Base-by-base conservation (phyloP, 441 rosid genomes). In the Croton laevigatus region DNA sequence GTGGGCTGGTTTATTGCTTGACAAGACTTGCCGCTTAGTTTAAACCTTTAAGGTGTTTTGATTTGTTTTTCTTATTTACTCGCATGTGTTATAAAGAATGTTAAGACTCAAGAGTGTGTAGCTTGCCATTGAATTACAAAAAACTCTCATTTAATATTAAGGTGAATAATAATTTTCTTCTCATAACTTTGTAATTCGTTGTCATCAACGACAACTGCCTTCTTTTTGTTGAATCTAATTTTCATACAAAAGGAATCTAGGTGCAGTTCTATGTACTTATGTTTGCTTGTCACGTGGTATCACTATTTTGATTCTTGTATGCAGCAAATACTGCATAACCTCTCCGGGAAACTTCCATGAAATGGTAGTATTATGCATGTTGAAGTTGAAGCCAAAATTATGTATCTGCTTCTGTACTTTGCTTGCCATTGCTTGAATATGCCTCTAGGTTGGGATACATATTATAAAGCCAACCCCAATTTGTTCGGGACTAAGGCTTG, bases 401-500 rank as follows among this genome's bases (percentile, higher is more conserved):
- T 51, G 65, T 59, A 16, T 37, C 22, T 71, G 14, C 48, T 17
- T 23, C 52, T 17, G 60, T 52, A 37, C 13, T 23, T 73, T 49
- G 13, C 36, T 3, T 60, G 51, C 48, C 48, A 16, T 65, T 59
- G 8, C 19, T 13, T 72, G 3, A 48, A 11, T 22, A 17, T 20
- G 37, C 44, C 45, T n/a, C 37, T 57, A 9, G 49, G 23, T 46
- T 5, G 12, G 23, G 45, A 48, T 32, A 46, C 46, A 46, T 4
- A 38, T 38, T 4, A 27, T 27, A 27, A 1, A 27, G 32, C 32
- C 32, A 27, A 27, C 32, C 32, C 32, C 32, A 27, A 27, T 27
- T 27, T 27, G 32, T 27, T 27, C 2, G 32, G 2, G 32, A 27
- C 32, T 27, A 27, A 27, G 32, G 32, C 32, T 27, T n/a, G n/a